phyloP scores from a whole-genome alignment of 768 basidiomycete species.

The Calocera cornea region DNA sequence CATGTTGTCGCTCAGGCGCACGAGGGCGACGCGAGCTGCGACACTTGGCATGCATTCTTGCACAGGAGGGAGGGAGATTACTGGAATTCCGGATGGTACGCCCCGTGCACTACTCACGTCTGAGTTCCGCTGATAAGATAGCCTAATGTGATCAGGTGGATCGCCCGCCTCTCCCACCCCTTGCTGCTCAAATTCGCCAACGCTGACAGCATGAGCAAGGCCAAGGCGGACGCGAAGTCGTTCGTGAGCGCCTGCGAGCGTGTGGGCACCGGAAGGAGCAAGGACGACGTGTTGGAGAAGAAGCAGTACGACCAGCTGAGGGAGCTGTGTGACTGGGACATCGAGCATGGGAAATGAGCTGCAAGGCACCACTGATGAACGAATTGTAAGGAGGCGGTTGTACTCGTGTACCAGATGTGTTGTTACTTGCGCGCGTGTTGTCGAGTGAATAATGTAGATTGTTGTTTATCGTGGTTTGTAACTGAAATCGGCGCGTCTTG shows the following conservation, averaged over 20 bases:
- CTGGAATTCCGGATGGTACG: not conserved
- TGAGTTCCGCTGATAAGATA: not conserved
- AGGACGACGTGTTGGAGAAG: not conserved
- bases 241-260: not conserved
- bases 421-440: too few relatives aligned
- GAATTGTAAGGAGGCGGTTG: not conserved
- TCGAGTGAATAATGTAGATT: too few relatives aligned
- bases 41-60: not conserved
- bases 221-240: not conserved
- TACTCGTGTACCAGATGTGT: too few relatives aligned
- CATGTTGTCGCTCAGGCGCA: not conserved
- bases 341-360: not conserved
- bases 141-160: not conserved
- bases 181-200: not conserved
- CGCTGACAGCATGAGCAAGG: not conserved
- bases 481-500: too few relatives aligned
- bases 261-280: not conserved
- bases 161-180: conserved; percentile 1
- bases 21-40: not conserved
- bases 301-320: conserved; percentile 1
- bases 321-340: not conserved
- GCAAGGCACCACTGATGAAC: not conserved
- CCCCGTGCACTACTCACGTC: not conserved
- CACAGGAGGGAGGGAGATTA: conserved; percentile 2
- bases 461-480: too few relatives aligned